phyloP scores from a whole-genome alignment of 768 basidiomycete species.

The Cystobasidium ongulense region DNA sequence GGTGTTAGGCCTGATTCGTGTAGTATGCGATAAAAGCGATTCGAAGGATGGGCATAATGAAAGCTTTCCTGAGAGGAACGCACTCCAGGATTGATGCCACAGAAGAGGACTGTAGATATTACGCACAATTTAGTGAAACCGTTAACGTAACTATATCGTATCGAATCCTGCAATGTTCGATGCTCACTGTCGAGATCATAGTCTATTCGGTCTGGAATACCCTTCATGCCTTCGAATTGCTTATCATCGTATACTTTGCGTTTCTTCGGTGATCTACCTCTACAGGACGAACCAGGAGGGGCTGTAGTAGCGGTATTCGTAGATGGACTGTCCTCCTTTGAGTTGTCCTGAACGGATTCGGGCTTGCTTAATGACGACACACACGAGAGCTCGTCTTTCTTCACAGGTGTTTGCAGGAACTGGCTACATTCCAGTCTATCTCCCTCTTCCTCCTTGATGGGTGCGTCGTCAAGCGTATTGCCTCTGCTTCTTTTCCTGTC shows the following conservation, averaged over 20 bases:
- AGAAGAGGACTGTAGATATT: constrained; percentile 14
- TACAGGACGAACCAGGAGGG: neutral
- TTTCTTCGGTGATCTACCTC: neutral
- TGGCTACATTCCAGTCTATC: neutral
- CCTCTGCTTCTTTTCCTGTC: neutral
- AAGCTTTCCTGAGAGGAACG: constrained; percentile 13
- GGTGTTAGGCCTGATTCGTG: constrained; percentile 26
- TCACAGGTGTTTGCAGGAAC: too few species aligned
- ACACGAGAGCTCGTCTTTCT: too few species aligned
- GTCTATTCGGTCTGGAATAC: constrained; percentile 18
- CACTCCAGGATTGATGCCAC: constrained; percentile 27
- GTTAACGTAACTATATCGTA: too few species aligned
- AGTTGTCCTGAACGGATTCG: too few species aligned
- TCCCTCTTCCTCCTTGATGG: neutral
- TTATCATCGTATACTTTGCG: neutral
- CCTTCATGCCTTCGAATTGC: constrained; percentile 23
- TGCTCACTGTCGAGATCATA: constrained; percentile 19
- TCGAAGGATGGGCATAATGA: constrained; percentile 30
- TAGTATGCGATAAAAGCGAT: constrained; percentile 26
- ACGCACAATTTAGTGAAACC: too few species aligned
- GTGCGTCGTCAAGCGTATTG: too few species aligned
- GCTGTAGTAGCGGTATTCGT: neutral
- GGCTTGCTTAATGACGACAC: too few species aligned
- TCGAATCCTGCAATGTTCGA: neutral
- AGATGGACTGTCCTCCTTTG: too few species aligned